Evolutionary conservation across 2,329 filamentous ascomycete genomes (phyloP), one percentile per base, ranked within the genome.

Genomic region (Colletotrichum chlorophyti): DNA sequence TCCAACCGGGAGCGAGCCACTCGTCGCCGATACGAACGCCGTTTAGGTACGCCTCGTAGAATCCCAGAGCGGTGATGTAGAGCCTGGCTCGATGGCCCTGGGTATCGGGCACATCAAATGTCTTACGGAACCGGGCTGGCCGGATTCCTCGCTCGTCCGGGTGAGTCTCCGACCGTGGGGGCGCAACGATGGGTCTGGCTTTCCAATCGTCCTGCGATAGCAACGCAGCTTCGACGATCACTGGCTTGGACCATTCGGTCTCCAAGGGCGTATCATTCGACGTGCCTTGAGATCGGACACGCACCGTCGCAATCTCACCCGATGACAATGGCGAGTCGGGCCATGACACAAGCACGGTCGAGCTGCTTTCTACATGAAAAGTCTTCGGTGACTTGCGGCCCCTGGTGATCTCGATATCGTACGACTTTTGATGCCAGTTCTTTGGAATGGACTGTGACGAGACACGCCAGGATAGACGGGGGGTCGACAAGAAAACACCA

Each of bases 1-100:
- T 75, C 75, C 77, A 81, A 1, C 78, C 77, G 0, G 78, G 78
- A 21, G 76, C 72, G 65, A 78, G 66, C 31, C 61, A 60, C 26
- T 65, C 58, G 41, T 72, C 67, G 0, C 67, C 67, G 5, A 74
- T 68, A 5, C 53, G 61, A 14, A 60, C 58, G 6, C 74, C 74
- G 59, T 79, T 78, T 46, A 79, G 69, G n/a, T 68, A 69, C 0
- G 68, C 72, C 10, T 68, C 64, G 55, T 72, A 78, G 1, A 76
- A 65, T 5, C 75, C 75, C 12, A 72, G 63, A 2, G 69, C 67
- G 0, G 74, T 75, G 42, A 75, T 67, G 52, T 76, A 75, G 2
- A 76, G 61, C 12, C 69, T 64, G 3, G 70, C 71, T 14, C 47
- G 21, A 29, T 15, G 12, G 7, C 12, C 6, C 17, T 19, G 8